Percentiles rank a stretch among this genome's conserved stretches.
phyloP scores from a whole-genome alignment of 2,329 filamentous ascomycete species.

The Arthroderma uncinatum region DNA sequence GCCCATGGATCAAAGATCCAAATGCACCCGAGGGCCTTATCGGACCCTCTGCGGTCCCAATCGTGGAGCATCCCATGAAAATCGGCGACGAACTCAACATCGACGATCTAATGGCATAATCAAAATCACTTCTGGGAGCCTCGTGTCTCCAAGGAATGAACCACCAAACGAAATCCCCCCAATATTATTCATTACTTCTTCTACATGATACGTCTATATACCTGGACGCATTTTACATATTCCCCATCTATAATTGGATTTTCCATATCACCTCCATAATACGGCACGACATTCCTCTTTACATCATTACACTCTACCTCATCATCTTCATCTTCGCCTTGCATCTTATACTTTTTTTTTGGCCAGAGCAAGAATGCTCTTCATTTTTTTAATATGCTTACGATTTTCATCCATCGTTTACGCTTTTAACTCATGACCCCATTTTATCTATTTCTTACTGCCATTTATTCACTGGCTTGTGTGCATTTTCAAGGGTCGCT shows the following conservation, averaged over 20 bases:
- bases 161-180: background rate
- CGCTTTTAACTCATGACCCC: constrained; percentile 1
- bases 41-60: constrained; percentile 13
- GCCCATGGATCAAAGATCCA: constrained; percentile 52
- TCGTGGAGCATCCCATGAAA: constrained; percentile 11
- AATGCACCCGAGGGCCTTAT: constrained; percentile 9
- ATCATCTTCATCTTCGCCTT: background rate
- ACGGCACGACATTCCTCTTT: background rate
- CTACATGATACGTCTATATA: background rate
- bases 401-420: background rate
- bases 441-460: background rate
- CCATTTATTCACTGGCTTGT: background rate
- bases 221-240: background rate
- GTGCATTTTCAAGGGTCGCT: constrained; percentile 2
- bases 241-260: background rate
- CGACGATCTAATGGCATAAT: constrained; percentile 20
- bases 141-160: background rate
- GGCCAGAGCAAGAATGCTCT: background rate
- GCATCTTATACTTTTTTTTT: background rate
- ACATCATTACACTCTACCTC: background rate
- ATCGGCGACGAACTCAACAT: constrained; percentile 19
- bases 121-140: background rate
- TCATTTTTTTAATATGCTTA: background rate
- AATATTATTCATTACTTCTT: too few relatives aligned
- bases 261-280: background rate